Percentiles rank a stretch among this genome's conserved stretches.
Evolutionary conservation across 225 moss, liverwort and hornwort species (phyloP).

Genomic region (Antitrichia curtipendula): DNA sequence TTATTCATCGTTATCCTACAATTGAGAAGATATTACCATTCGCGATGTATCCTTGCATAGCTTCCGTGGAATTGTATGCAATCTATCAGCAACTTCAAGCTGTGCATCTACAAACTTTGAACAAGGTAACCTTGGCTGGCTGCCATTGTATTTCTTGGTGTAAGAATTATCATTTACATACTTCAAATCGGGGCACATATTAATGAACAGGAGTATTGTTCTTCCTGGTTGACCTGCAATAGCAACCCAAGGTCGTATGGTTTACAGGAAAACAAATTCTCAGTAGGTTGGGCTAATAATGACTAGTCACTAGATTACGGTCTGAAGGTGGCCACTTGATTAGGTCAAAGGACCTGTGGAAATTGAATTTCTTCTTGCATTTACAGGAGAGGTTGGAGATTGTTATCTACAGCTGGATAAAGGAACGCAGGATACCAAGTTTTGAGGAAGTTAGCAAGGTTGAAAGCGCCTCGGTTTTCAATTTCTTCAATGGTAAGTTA

Average conservation of each 20-base stretch:
- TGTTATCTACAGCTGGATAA: conserved; percentile 62
- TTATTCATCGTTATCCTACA: conserved; percentile 31
- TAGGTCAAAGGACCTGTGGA: neutral
- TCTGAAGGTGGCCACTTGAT: neutral
- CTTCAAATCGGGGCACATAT: neutral
- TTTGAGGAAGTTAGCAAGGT: conserved; percentile 74
- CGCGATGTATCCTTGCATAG: conserved; percentile 47
- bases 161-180: neutral
- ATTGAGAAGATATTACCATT: conserved; percentile 43
- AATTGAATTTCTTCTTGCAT: neutral
- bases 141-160: neutral
- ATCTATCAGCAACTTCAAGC: conserved; percentile 75
- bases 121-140: conserved; percentile 44
- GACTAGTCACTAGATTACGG: neutral
- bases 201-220: neutral
- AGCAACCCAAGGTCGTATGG: neutral
- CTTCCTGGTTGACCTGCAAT: neutral
- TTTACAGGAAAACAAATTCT: neutral
- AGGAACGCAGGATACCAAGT: conserved; percentile 44
- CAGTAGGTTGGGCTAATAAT: neutral
- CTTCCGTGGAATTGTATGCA: conserved; percentile 61
- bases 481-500: conserved; percentile 22
- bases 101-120: conserved; percentile 79
- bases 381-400: conserved; percentile 79
- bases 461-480: conserved; percentile 50